Percentiles rank a stretch among this genome's conserved stretches.
Evolutionary conservation across 2,329 filamentous ascomycete species (phyloP).

Genomic region (Fusarium fujikuroi): DNA sequence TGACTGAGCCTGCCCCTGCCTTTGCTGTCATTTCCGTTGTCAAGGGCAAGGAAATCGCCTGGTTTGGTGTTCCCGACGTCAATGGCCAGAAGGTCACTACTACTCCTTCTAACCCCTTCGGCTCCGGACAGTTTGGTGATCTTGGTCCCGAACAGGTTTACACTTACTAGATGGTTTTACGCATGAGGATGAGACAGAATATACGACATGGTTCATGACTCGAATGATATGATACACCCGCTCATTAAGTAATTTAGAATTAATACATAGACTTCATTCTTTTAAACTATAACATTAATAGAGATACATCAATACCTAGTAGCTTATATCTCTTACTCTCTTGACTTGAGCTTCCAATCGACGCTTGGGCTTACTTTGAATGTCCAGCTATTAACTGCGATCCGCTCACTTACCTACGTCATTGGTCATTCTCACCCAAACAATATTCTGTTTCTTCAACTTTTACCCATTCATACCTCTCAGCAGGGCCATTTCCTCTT

Average conservation of each 20-base stretch:
- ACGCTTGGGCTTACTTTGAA: no score
- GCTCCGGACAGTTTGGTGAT: slow-evolving; percentile 22
- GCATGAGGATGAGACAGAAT: no score
- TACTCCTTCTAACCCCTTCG: slow-evolving; percentile 21
- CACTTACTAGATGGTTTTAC: slow-evolving; percentile 13
- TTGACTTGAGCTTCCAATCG: no score
- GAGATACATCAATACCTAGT: rapidly evolving
- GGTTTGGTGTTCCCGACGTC: slow-evolving; percentile 34
- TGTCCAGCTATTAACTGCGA: no score
- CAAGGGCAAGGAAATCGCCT: slow-evolving; percentile 32
- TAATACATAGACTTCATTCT: not conserved
- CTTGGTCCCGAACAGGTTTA: slow-evolving; percentile 36
- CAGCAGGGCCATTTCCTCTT: no score
- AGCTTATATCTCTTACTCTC: rapidly evolving
- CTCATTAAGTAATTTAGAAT: not conserved
- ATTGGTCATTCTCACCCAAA: no score
- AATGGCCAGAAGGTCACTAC: slow-evolving; percentile 31
- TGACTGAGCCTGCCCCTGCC: slow-evolving; percentile 28
- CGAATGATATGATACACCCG: not conserved
- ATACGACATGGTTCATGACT: not conserved
- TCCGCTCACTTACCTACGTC: no score
- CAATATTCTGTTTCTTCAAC: no score
- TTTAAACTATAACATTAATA: not conserved
- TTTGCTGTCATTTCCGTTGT: slow-evolving; percentile 35
- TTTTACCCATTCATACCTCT: no score